These are phyloP conservation scores for Globisporangium ultimum DNA, from an alignment of 352 stramenopile genomes.

Conservation along the genomic window DNA sequence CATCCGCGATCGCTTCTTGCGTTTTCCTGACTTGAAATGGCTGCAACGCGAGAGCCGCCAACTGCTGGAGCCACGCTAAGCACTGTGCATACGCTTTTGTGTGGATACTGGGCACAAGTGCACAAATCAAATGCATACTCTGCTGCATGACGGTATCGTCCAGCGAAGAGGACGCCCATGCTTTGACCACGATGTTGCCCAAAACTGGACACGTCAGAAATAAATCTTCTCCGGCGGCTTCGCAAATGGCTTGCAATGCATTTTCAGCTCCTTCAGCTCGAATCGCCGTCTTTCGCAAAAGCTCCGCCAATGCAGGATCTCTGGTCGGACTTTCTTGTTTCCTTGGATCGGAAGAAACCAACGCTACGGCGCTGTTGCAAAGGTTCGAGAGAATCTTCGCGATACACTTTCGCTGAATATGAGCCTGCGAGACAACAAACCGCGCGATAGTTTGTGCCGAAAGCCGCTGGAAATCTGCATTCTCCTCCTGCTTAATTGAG, in stretches of 20 bases:
- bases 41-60: constrained; percentile 27
- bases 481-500: constrained; percentile 61
- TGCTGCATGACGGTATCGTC: constrained; percentile 41
- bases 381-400: constrained; percentile 79
- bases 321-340: neutral
- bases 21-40: constrained; percentile 23
- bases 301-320: constrained; percentile 4
- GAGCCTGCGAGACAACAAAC: constrained; percentile 53
- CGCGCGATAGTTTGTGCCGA: constrained; percentile 44
- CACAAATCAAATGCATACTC: constrained; percentile 41
- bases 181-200: constrained; percentile 28
- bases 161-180: constrained; percentile 22
- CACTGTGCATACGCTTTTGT: constrained; percentile 22
- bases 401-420: constrained; percentile 65
- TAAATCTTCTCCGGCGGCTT: constrained; percentile 21
- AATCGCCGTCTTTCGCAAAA: constrained; percentile 29
- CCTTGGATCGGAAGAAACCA: constrained; percentile 18
- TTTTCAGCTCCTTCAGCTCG: constrained; percentile 42
- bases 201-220: constrained; percentile 36
- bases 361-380: constrained; percentile 53
- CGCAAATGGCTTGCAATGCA: constrained; percentile 38
- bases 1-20: constrained; percentile 28
- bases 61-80: constrained; percentile 41
- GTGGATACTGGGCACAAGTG: constrained; percentile 35
- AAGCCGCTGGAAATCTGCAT: constrained; percentile 38